These are phyloP conservation scores for Cladochytrium replicatum DNA, from an alignment of 192 early-diverging fungal genomes.

Conservation along the genomic window DNA sequence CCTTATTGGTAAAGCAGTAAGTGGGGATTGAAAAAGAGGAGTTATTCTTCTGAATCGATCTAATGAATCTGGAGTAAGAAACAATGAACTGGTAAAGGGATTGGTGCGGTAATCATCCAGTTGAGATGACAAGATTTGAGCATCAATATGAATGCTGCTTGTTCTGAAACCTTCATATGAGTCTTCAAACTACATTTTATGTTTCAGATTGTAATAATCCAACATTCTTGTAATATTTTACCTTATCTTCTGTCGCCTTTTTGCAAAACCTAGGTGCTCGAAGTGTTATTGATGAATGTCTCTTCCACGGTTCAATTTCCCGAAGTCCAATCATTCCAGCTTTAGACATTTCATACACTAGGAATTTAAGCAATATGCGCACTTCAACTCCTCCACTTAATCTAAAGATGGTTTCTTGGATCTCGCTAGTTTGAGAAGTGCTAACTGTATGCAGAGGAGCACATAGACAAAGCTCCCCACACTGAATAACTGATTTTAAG, in stretches of 20 bases:
- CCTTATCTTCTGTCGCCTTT: slow-evolving; percentile 1
- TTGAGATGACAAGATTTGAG: slow-evolving; percentile 27
- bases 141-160: slow-evolving; percentile 16
- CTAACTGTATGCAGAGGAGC: too few species aligned
- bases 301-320: slow-evolving; percentile 11
- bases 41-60: slow-evolving; percentile 20
- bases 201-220: neutral
- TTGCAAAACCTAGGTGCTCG: slow-evolving; percentile 24
- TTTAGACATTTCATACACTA: too few species aligned
- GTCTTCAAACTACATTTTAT: slow-evolving; percentile 13
- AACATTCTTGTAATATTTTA: slow-evolving; percentile 1
- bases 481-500: too few species aligned
- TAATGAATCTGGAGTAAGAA: slow-evolving; percentile 25
- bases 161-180: slow-evolving; percentile 32
- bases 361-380: too few species aligned
- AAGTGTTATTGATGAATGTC: slow-evolving; percentile 29
- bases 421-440: too few species aligned
- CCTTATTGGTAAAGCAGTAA: slow-evolving; percentile 37
- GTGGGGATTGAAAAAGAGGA: slow-evolving; percentile 38
- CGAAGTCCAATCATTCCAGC: too few species aligned
- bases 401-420: too few species aligned
- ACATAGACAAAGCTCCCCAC: too few species aligned
- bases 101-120: slow-evolving; percentile 13
- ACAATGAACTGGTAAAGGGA: slow-evolving; percentile 23
- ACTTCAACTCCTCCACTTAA: too few species aligned